These are phyloP conservation scores for Erucastrum elatum DNA, from an alignment of 345 rosid species.

Conservation along the genomic window DNA sequence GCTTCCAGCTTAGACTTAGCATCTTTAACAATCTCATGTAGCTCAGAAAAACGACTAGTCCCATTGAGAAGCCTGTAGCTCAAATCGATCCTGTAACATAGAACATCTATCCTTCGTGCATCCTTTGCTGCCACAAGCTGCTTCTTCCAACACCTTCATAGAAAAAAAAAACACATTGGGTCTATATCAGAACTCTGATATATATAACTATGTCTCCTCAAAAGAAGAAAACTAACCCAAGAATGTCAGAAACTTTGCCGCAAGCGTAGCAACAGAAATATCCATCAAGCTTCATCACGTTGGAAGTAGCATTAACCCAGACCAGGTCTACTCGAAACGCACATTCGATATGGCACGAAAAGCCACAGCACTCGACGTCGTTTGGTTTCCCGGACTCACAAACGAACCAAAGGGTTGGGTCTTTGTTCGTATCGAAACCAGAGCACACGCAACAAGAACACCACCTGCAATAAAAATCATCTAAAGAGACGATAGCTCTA, in stretches of 20 bases:
- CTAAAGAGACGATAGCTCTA: constrained; percentile 49
- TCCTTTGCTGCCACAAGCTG: constrained; percentile 80
- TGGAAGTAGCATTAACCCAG: constrained; percentile 53
- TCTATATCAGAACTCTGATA: background rate
- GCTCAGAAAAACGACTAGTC: constrained; percentile 66
- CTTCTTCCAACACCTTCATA: constrained; percentile 76
- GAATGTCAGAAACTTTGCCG: constrained; percentile 92
- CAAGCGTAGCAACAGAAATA: constrained; percentile 88
- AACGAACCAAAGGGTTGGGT: constrained; percentile 45
- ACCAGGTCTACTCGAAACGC: constrained; percentile 77
- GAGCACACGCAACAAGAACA: constrained; percentile 98
- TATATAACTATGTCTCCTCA: background rate
- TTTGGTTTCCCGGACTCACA: constrained; percentile 36
- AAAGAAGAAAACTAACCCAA: constrained; percentile 57
- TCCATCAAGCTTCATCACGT: constrained; percentile 41
- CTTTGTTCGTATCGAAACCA: constrained; percentile 73
- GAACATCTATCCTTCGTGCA: constrained; percentile 81
- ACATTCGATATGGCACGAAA: constrained; percentile 93
- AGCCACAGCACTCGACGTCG: constrained; percentile 68
- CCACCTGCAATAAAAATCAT: constrained; percentile 85
- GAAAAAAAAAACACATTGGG: background rate
- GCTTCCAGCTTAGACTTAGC: constrained; percentile 76
- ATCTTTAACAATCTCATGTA: constrained; percentile 64
- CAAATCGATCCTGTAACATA: constrained; percentile 81
- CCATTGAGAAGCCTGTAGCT: constrained; percentile 77